Percentiles rank a stretch among this genome's conserved stretches.
These are phyloP conservation scores for Metarhizium anisopliae DNA, from an alignment of 2,329 filamentous ascomycete genomes.

Conservation along the genomic window DNA sequence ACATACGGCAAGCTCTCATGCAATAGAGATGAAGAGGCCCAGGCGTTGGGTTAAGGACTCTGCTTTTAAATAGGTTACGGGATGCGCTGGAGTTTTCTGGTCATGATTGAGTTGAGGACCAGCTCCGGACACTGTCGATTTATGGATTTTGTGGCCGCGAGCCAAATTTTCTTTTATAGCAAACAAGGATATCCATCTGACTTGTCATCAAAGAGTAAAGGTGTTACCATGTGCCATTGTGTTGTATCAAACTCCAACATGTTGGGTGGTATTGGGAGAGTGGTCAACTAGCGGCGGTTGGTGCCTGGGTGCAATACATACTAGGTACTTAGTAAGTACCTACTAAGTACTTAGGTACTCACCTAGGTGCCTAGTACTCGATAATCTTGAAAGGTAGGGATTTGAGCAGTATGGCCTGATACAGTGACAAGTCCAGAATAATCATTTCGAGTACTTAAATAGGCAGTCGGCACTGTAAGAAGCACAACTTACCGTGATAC, in stretches of 20 bases:
- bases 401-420: too few species aligned
- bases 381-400: too few species aligned
- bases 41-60: not conserved
- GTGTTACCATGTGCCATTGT: not conserved
- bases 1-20: not conserved
- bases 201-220: not conserved
- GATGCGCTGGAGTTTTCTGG: conserved; percentile 4
- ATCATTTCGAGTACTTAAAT: too few species aligned
- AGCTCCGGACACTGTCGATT: not conserved
- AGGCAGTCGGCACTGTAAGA: too few species aligned
- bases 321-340: too few species aligned
- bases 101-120: conserved; percentile 1
- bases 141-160: not conserved
- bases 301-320: too few species aligned
- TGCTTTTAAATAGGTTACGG: not conserved
- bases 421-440: too few species aligned
- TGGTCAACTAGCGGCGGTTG: too few species aligned
- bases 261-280: not conserved
- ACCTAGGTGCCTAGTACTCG: too few species aligned
- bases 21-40: not conserved
- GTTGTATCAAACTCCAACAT: not conserved
- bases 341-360: too few species aligned
- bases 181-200: not conserved
- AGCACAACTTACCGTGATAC: too few species aligned
- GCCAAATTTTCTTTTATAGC: not conserved